Evolutionary conservation across 257 asterid species (phyloP), one percentile per base, ranked within the genome.

Genomic region (Primulina huaijiensis): DNA sequence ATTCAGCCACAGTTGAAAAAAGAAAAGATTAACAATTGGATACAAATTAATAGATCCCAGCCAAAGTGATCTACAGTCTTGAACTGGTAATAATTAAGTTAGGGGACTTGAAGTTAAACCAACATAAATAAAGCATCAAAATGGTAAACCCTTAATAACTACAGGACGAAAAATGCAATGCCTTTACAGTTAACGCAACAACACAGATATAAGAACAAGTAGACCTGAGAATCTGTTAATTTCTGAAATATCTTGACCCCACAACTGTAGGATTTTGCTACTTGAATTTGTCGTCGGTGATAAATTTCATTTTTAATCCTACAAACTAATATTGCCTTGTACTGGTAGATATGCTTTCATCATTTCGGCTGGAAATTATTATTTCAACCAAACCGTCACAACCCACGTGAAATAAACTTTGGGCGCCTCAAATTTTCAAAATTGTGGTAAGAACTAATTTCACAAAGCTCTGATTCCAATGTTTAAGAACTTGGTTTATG

Each of bases 171-270:
- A 46, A 46, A 12, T 4, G 56, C 64, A 7, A 29, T 12, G 67
- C 7, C 58, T 67, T 17, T 12, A 60, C 30, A 70, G 64, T 20
- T 34, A 23, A 62, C 37, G 78, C 75, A 34, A 69, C 68, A 58
- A 21, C 4, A 55, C 29, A 66, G 59, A 23, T 37, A 55, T 56
- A 40, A 57, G 21, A 67, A 72, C 31, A 27, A 60, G 71, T 16
- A 74, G 73, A 94, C 99, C 99, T 89, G 99, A 74, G 99, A 90
- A 81, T 94, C 97, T 19, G 99, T 91, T 40, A 94, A 23, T 23
- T 23, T 23, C 14, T 46, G 55, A 16, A 46, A 46, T 14, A 3
- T 46, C 55, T 40, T 3, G 55, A 7, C 0, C 7, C n/a, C 19
- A 46, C 4, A 11, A 14, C 19, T 2, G 19, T 14, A 46, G 19